Base-by-base conservation (phyloP, 176 grass and related monocot species). In the Elymus sibiricus region DNA sequence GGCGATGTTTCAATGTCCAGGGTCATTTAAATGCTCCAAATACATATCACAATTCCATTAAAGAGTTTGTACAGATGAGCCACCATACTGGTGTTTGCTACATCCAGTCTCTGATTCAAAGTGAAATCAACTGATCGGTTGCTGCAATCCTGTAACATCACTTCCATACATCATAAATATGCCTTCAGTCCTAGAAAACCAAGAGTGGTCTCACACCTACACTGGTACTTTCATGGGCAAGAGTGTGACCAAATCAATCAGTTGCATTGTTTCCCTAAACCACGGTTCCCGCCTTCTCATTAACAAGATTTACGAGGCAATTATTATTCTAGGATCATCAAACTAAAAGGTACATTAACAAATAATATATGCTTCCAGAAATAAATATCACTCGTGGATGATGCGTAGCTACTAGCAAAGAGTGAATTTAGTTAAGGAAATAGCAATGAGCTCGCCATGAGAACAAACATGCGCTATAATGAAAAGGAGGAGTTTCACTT, bases 401-500 rank as follows among this genome's bases (percentile, higher is more conserved):
- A 70, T 72, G 81, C 62, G 5, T 15, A 49, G 22, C 21, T 62
- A 83, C 40, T n/a, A 78, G 27, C 32, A 71, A 84, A 82, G 40
- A 29, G 35, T 70, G 37, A 26, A 70, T 17, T 83, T 31, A 49
- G 26, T 84, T 32, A 49, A 64, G 22, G 7, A 76, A 14, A 53
- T 37, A 83, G 68, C 4, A 63, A 35, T 15, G 2, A 79, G 24
- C 22, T 35, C n/a, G 32, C 34, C 15, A 86, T 51, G 51, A 46
- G 21, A 60, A 77, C 3, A 82, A 78, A 67, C 0, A 58, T 61
- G 70, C 5, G 13, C 27, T 35, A 32, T 68, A 24, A 85, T n/a
- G 53, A 39, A 25, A 75, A 35, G 3, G 26, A 67, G 21, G 46
- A 29, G 42, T 83, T 73, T 79, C 21, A 88, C 93, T 95, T 92